Evolutionary conservation across 192 early-diverging fungal species (phyloP), one percentile per base, ranked within the genome.

Genomic region (Gigaspora rosea): DNA sequence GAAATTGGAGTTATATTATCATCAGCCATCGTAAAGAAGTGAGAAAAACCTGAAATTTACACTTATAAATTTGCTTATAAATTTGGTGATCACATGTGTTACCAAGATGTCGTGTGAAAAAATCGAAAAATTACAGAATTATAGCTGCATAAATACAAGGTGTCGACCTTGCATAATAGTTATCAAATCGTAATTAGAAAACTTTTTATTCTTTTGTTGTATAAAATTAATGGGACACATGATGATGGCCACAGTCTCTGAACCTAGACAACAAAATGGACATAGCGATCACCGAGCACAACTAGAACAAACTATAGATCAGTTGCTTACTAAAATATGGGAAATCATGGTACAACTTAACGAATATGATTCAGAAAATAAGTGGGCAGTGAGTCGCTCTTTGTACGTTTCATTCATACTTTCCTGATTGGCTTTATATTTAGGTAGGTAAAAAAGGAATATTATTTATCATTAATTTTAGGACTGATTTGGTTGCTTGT

Each of bases 311-410:
- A 69, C 27, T 20, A 48, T 69, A 50, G 48, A 69, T 22, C n/a
- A 22, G 47, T 48, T 69, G 2, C 41, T 69, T 50, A n/a, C 12
- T 50, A 69, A 50, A 69, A 50, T 69, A 69, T 69, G 67, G 67
- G 67, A 69, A 10, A 69, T 69, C 47, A 69, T 50, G 48, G 67
- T 69, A 15, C 41, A 69, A 69, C 47, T 69, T 27, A 69, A 69
- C 8, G 67, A 69, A 27, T 69, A 69, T 32, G 47, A 69, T 32
- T 35, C 41, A 27, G 47, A 69, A 3, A 16, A 69, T n/a, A 69
- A 69, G 49, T 50, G 48, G 67, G 41, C 36, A 50, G 20, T 69
- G 22, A 27, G 46, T 50, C 18, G 12, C 15, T 49, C 20, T 27
- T 69, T 69, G 67, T 69, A 69, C 9, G 64, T 27, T 69, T 47